Evolutionary conservation across 192 early-diverging fungal genomes (phyloP).

Genomic region (Glomus cerebriforme): DNA sequence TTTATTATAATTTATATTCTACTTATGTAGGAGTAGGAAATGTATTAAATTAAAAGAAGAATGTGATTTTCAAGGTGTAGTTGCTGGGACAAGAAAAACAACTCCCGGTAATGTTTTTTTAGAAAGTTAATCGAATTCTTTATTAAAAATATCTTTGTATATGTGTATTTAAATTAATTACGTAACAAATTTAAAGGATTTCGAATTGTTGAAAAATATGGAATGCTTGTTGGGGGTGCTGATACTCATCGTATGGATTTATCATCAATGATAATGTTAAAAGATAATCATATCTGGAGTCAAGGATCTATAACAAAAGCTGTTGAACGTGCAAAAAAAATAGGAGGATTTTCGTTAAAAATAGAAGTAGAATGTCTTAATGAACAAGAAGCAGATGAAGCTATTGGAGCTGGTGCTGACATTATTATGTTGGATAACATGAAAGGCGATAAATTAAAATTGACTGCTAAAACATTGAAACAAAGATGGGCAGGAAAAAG

Average conservation of each 20-base stretch:
- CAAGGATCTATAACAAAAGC: constrained; percentile 92
- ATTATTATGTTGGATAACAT: constrained; percentile 99
- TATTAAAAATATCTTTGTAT: background rate
- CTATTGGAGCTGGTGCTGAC: constrained; percentile 93
- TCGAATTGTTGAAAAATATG: constrained; percentile 97
- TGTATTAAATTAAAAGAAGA: constrained; percentile 66
- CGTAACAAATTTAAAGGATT: constrained; percentile 64
- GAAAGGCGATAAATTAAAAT: constrained; percentile 65
- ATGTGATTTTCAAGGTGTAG: constrained; percentile 76
- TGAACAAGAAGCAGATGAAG: constrained; percentile 92
- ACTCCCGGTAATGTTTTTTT: constrained; percentile 72
- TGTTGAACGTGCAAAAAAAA: constrained; percentile 73
- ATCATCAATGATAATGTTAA: constrained; percentile 98
- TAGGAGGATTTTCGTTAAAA: constrained; percentile 91
- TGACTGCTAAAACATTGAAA: constrained; percentile 74
- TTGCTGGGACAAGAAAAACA: constrained; percentile 97
- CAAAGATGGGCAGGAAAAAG: constrained; percentile 61
- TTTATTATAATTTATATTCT: background rate
- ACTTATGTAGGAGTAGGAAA: constrained; percentile 50
- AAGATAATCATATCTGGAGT: constrained; percentile 99
- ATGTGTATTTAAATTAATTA: background rate
- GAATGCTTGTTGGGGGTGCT: constrained; percentile 93
- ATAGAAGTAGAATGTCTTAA: constrained; percentile 97
- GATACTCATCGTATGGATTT: constrained; percentile 98
- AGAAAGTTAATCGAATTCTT: background rate